Evolutionary conservation across 352 stramenopile genomes (phyloP).

Genomic region (Globisporangium nunn): DNA sequence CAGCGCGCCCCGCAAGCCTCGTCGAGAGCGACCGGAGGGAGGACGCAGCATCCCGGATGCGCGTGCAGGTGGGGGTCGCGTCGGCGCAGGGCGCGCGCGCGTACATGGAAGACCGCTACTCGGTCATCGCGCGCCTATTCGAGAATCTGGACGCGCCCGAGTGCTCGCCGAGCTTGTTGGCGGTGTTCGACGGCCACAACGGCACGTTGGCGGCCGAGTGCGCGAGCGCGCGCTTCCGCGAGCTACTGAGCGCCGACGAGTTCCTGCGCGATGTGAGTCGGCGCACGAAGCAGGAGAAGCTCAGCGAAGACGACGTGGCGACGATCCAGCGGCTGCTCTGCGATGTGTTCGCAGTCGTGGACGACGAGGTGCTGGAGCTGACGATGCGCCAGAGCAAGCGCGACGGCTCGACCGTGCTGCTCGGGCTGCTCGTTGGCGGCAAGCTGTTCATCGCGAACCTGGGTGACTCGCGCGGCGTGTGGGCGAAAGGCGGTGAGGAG

Average conservation of each 20-base stretch:
- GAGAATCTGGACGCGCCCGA: conserved; percentile 32
- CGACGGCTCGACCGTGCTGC: conserved; percentile 66
- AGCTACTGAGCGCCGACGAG: conserved; percentile 41
- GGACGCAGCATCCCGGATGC: conserved; percentile 20
- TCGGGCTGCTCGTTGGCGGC: conserved; percentile 58
- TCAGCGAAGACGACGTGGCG: conserved; percentile 41
- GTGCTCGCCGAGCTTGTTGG: conserved; percentile 44
- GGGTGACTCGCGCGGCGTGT: conserved; percentile 66
- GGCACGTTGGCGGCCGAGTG: conserved; percentile 63
- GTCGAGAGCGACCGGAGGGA: conserved; percentile 10
- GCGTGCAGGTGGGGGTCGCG: conserved; percentile 41
- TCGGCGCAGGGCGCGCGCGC: conserved; percentile 51
- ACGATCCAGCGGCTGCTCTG: conserved; percentile 41
- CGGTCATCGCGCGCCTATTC: conserved; percentile 53
- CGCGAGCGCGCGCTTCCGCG: conserved; percentile 46
- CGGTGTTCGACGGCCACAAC: conserved; percentile 75
- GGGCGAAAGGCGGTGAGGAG: conserved; percentile 27
- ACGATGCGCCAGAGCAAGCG: conserved; percentile 65
- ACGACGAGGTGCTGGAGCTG: conserved; percentile 64
- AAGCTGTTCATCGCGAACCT: conserved; percentile 78
- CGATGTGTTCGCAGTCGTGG: conserved; percentile 49
- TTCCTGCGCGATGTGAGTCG: conserved; percentile 41
- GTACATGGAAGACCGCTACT: conserved; percentile 81
- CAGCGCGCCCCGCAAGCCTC: conserved; percentile 2
- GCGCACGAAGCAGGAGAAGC: conserved; percentile 18